Percentiles rank a stretch among this genome's conserved stretches.
Evolutionary conservation across 768 basidiomycete species (phyloP).

Genomic region (Naganishia vaughanmartiniae): DNA sequence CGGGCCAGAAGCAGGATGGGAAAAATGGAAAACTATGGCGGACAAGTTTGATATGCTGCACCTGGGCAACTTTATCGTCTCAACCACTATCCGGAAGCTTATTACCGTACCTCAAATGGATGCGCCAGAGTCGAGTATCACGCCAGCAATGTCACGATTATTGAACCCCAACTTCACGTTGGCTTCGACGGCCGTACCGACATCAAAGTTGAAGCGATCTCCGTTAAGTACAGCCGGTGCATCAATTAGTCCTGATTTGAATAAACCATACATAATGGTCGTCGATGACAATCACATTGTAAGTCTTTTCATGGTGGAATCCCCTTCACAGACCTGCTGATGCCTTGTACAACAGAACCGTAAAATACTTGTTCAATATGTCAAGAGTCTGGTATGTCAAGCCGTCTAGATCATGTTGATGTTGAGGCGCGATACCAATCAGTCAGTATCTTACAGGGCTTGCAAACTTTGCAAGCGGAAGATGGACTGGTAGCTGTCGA

Average conservation of each 20-base stretch:
- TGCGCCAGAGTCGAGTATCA: not conserved
- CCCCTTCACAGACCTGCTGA: not conserved
- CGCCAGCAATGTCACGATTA: not conserved
- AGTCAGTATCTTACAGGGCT: not conserved
- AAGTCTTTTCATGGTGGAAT: not conserved
- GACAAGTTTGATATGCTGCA: constrained; percentile 7
- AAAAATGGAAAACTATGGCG: not conserved
- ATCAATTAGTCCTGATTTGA: too few species aligned
- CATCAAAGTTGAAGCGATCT: not conserved
- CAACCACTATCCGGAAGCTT: not conserved
- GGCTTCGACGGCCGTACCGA: not conserved
- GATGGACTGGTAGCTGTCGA: constrained; percentile 8
- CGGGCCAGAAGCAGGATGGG: not conserved
- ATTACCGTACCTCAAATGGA: not conserved
- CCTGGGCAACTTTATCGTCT: not conserved
- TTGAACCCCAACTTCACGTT: not conserved
- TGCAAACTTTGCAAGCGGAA: constrained; percentile 6
- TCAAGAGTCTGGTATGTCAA: not conserved
- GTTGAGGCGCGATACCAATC: not conserved
- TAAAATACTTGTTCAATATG: constrained; percentile 7
- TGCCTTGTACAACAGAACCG: constrained; percentile 3
- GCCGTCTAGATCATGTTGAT: not conserved
- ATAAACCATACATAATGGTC: constrained; percentile 14
- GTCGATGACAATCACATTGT: constrained; percentile 16
- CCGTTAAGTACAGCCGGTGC: not conserved